phyloP scores from a whole-genome alignment of 345 rosid species.

The Angophora floribunda region DNA sequence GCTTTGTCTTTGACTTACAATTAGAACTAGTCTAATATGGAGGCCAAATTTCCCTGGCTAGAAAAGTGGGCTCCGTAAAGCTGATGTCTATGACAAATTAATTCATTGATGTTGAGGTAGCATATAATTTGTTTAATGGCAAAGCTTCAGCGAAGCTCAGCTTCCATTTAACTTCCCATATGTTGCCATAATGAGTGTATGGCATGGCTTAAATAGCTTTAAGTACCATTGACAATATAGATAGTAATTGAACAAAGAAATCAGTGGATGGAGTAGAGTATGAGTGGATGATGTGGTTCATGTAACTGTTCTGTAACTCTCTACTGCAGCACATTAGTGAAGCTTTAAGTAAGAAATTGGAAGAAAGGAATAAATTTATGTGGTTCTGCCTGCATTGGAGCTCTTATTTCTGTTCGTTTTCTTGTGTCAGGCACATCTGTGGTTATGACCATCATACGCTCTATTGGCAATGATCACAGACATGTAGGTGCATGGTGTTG shows the following conservation, averaged over 20 bases:
- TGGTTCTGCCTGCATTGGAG: not conserved
- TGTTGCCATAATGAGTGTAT: not conserved
- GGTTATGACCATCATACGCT: slow-evolving; percentile 72
- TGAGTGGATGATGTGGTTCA: not conserved
- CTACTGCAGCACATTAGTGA: not conserved
- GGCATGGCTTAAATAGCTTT: not conserved
- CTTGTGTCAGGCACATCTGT: slow-evolving; percentile 60
- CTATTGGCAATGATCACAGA: slow-evolving; percentile 74
- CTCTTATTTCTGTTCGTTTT: not conserved
- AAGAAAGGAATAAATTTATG: not conserved
- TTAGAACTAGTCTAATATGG: not conserved
- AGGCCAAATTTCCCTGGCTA: not conserved
- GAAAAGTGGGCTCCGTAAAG: not conserved
- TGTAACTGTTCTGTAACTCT: not conserved
- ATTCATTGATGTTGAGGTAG: not conserved
- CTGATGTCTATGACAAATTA: not conserved
- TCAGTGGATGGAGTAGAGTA: not conserved
- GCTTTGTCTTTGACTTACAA: not conserved
- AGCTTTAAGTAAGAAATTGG: not conserved
- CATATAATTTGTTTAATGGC: not conserved
- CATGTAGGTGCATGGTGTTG: slow-evolving; percentile 76
- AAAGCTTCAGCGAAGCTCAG: not conserved
- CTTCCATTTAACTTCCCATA: not conserved
- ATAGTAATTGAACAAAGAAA: not conserved
- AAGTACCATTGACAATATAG: not conserved